Evolutionary conservation across 345 rosid species (phyloP), one percentile per base, ranked within the genome.

Genomic region (Noccaea bulbosa): DNA sequence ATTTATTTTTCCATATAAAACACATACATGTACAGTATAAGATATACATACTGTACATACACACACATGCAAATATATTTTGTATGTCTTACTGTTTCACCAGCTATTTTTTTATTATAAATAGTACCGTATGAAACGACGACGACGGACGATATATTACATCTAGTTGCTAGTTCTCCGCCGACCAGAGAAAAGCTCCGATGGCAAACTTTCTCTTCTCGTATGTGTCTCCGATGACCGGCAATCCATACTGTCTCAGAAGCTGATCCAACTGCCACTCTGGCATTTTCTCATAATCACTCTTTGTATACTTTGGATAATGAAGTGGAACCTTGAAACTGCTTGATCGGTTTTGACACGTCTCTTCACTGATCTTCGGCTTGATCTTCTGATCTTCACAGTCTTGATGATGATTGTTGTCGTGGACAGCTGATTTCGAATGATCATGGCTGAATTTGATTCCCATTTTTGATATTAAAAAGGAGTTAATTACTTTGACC

Each of bases 111-210:
- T 20, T 55, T 8, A 33, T 37, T 20, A 14, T 6, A 27, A 27
- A 12, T 15, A 45, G 10, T 7, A 45, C 22, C 10, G 49, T 44
- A 48, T 17, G 53, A 48, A 48, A 48, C 30, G 27, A 48, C 30
- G 27, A 48, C n/a, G 7, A 48, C 53, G 5, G 11, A 48, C 11
- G n/a, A 48, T 27, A 37, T 8, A 38, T 38, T 38, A 65, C 38
- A 30, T 10, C 70, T 72, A 54, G 14, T 44, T 44, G 49, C 11
- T 72, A 43, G 2, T 65, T 48, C 51, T 73, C 59, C 52, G 60
- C 0, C 49, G 89, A 69, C 91, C 89, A 88, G 32, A 84, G 83
- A 57, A 88, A 88, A 52, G 91, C 89, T 57, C 88, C 94, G 81
- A 83, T 83, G 45, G 79, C 89, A 22, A 82, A 86, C 27, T 75